Conservation (phyloP, 1,139 yeast species). For the Candida dubliniensis region DNA sequence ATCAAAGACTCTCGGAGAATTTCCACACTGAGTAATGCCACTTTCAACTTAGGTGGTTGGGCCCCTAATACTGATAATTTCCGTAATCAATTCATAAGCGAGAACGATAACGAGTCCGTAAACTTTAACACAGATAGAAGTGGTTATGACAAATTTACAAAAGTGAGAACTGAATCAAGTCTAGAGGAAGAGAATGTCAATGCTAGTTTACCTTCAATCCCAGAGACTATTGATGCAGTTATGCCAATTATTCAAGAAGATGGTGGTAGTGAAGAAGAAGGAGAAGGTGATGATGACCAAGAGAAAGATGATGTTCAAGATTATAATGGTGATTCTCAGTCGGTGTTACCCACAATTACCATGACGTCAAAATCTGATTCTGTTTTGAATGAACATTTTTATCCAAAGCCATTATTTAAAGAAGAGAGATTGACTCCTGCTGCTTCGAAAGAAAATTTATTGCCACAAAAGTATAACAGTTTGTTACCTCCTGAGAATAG, state of each 20-base stretch:
- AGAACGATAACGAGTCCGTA: conserved; percentile 45
- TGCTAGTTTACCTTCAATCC: conserved; percentile 21
- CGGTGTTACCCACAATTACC: conserved; percentile 7
- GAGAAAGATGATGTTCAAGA: conserved; percentile 3
- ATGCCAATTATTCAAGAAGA: conserved; percentile 41
- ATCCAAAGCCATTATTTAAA: conserved; percentile 26
- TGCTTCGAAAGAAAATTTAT: conserved; percentile 21
- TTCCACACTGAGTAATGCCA: conserved; percentile 38
- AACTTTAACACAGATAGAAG: conserved; percentile 32
- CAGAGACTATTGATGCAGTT: conserved; percentile 45
- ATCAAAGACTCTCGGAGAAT: conserved; percentile 25
- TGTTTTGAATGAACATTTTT: conserved; percentile 27
- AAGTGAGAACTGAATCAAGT: conserved; percentile 25
- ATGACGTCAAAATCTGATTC: conserved; percentile 25
- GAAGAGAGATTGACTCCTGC: conserved; percentile 35
- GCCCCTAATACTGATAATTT: conserved; percentile 50
- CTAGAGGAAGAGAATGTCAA: conserved; percentile 27
- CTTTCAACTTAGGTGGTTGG: conserved; percentile 54
- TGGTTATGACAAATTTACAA: conserved; percentile 36
- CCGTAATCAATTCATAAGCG: conserved; percentile 52
- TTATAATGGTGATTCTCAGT: conserved; percentile 3
- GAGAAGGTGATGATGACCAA: conserved; percentile 7
- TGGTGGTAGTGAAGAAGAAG: conserved; percentile 28
- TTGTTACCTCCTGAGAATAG: conserved; percentile 16
- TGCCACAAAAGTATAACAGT: conserved; percentile 22